Evolutionary conservation across 768 basidiomycete genomes (phyloP).

Genomic region (Phanerodontia chrysosporium): DNA sequence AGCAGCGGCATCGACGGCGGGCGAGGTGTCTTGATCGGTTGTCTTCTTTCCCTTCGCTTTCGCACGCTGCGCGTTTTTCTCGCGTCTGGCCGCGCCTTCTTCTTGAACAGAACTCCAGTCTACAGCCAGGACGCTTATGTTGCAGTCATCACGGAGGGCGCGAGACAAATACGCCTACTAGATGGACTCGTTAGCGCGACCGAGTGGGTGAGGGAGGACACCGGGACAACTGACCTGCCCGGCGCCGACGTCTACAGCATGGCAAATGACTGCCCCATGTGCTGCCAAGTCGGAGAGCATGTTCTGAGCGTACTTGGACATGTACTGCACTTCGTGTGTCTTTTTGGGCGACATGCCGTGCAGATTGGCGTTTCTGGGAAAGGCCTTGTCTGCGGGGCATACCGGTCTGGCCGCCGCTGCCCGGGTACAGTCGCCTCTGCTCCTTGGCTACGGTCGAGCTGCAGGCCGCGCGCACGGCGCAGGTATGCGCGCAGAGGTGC

Average conservation of each 20-base stretch:
- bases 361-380: not conserved
- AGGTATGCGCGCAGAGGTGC: conserved; percentile 12
- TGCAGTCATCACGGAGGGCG: conserved; percentile 28
- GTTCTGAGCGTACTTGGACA: conserved; percentile 49
- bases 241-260: conserved; percentile 70
- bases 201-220: not conserved
- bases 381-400: conserved; percentile 1
- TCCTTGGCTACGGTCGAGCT: conserved; percentile 8
- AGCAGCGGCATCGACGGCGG: not conserved
- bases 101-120: conserved; percentile 60
- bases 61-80: conserved; percentile 20
- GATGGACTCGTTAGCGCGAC: not conserved
- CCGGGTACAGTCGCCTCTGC: not conserved
- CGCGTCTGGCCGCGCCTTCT: conserved; percentile 49
- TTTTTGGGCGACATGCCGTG: conserved; percentile 76
- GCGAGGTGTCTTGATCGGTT: not conserved
- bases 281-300: conserved; percentile 29
- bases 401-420: not conserved
- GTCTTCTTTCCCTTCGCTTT: conserved; percentile 9
- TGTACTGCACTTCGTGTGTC: conserved; percentile 62
- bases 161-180: conserved; percentile 63
- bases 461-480: conserved; percentile 14
- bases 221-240: conserved; percentile 46
- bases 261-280: conserved; percentile 21
- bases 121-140: conserved; percentile 56